These are phyloP conservation scores for Cystoisospora suis DNA, from an alignment of 169 alveolate genomes.

Conservation along the genomic window DNA sequence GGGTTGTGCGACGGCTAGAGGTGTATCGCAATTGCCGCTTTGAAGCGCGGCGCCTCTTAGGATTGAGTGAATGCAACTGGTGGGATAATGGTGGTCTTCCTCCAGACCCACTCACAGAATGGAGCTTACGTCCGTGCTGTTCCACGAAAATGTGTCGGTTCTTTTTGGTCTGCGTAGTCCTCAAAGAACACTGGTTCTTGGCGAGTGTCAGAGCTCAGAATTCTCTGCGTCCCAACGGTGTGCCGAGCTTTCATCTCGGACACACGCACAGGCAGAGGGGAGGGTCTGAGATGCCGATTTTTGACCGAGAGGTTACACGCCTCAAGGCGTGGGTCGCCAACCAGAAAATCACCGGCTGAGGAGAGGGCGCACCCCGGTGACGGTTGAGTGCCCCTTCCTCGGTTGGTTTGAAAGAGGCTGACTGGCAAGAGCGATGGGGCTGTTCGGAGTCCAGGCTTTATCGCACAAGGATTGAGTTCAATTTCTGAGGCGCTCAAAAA, in stretches of 20 bases:
- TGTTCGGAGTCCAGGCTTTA: background rate
- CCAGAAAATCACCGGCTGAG: background rate
- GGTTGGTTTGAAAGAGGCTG: conserved; percentile 32
- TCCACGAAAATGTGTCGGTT: background rate
- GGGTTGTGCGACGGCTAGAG: conserved; percentile 33
- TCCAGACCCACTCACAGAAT: conserved; percentile 26
- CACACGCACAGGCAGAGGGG: conserved; percentile 28
- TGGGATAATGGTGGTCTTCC: background rate
- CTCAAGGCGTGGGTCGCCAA: conserved; percentile 35
- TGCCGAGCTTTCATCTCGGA: background rate
- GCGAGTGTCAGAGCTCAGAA: conserved; percentile 36
- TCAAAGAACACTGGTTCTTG: too few relatives aligned
- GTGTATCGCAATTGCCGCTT: conserved; percentile 33
- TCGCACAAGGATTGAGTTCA: conserved; percentile 22
- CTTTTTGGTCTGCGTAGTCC: too few relatives aligned
- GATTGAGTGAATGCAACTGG: conserved; percentile 46
- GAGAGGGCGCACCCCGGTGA: conserved; percentile 5
- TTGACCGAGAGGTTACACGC: conserved; percentile 35
- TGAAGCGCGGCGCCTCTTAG: conserved; percentile 23
- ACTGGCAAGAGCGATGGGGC: conserved; percentile 23
- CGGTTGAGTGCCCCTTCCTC: background rate
- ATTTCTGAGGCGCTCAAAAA: conserved; percentile 18
- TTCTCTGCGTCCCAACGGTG: conserved; percentile 38
- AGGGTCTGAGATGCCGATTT: conserved; percentile 41
- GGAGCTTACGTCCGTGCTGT: conserved; percentile 55